phyloP scores from a whole-genome alignment of 441 rosid species.

The Gossypium davidsonii region DNA sequence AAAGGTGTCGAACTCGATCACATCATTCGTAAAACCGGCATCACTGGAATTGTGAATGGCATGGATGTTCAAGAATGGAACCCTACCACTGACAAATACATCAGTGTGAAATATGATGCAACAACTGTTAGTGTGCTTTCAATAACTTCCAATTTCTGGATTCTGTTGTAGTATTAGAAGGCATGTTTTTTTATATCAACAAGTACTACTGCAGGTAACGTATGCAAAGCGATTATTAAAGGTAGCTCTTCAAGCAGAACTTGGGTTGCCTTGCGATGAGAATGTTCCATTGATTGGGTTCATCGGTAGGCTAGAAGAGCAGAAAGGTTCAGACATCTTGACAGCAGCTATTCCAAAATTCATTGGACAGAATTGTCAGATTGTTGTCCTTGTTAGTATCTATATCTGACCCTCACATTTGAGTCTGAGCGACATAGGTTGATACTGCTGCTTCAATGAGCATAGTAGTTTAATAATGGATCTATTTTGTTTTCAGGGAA shows the following conservation, averaged over 20 bases:
- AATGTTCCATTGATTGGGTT: conserved; percentile 75
- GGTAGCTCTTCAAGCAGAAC: conserved; percentile 87
- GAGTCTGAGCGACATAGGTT: not conserved
- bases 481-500: conserved; percentile 46
- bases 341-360: conserved; percentile 62
- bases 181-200: not conserved
- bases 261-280: conserved; percentile 73
- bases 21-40: conserved; percentile 43
- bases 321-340: conserved; percentile 88
- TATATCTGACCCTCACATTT: not conserved
- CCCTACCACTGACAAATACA: conserved; percentile 71
- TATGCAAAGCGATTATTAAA: conserved; percentile 75
- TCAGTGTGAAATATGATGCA: conserved; percentile 53
- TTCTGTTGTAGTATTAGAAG: not conserved
- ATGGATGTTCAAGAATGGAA: conserved; percentile 98
- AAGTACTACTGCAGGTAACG: conserved; percentile 39
- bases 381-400: conserved; percentile 65
- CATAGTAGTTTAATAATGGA: not conserved
- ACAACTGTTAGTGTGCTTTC: conserved; percentile 58
- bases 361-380: conserved; percentile 57
- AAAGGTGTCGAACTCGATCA: conserved; percentile 77
- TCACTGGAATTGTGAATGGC: conserved; percentile 73
- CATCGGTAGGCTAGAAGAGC: conserved; percentile 93
- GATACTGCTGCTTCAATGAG: not conserved
- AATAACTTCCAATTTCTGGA: not conserved